Evolutionary conservation across 2,329 filamentous ascomycete species (phyloP).

Genomic region (Lanzia echinophila): DNA sequence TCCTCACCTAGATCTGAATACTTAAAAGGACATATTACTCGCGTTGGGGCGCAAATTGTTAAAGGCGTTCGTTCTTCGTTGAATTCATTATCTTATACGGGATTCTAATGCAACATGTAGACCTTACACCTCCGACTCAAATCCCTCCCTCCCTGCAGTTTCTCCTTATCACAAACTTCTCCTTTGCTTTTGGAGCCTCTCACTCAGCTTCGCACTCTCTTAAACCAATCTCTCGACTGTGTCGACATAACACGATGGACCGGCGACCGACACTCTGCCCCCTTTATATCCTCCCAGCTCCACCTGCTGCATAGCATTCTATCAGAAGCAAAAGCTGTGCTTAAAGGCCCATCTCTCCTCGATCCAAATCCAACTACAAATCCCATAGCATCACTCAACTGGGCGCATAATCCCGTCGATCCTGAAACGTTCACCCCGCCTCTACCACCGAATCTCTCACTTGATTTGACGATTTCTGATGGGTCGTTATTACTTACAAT

Average conservation of each 20-base stretch:
- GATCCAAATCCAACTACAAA: constrained; percentile 19
- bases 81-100: background rate
- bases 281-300: constrained; percentile 49
- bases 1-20: constrained; percentile 81
- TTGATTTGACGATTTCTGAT: constrained; percentile 65
- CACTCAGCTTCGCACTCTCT: constrained; percentile 63
- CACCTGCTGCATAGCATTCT: constrained; percentile 49
- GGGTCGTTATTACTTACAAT: constrained; percentile 63
- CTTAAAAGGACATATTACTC: constrained; percentile 87
- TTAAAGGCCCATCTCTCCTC: constrained; percentile 45
- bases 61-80: constrained; percentile 62
- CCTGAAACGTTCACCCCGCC: constrained; percentile 51
- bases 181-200: constrained; percentile 61
- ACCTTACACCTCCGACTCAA: constrained; percentile 71
- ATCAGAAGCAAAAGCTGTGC: constrained; percentile 43
- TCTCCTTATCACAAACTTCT: constrained; percentile 33
- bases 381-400: constrained; percentile 11
- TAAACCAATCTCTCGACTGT: constrained; percentile 78
- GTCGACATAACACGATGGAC: constrained; percentile 71
- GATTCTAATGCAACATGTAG: constrained; percentile 34
- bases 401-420: constrained; percentile 27
- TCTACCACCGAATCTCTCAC: constrained; percentile 61
- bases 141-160: constrained; percentile 46
- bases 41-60: constrained; percentile 82
- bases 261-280: constrained; percentile 50